A percentile compares a stretch with the other conserved stretches of the same genome.
Conservation (phyloP, 495 filamentous ascomycete species). For the Massariosphaeria phaeospora region DNA sequence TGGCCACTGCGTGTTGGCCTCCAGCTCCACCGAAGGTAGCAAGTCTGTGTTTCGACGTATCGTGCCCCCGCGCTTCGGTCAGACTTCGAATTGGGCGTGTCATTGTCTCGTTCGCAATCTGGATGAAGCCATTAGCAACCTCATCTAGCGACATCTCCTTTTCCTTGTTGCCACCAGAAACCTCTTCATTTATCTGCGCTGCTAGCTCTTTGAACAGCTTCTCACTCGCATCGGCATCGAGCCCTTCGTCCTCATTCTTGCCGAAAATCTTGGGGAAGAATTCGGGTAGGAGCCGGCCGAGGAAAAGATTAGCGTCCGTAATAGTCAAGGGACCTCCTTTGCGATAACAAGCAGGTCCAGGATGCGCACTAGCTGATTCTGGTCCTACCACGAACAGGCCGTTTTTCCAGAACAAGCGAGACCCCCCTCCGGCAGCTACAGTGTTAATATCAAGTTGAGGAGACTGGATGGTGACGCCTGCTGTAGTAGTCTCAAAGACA, state of each 20-base stretch:
- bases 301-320: slow-evolving; percentile 87
- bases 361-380: slow-evolving; percentile 88
- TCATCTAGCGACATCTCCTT: slow-evolving; percentile 79
- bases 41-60: slow-evolving; percentile 81
- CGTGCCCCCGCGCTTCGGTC: slow-evolving; percentile 90
- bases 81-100: slow-evolving; percentile 84
- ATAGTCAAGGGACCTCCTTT: slow-evolving; percentile 92
- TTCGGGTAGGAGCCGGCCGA: slow-evolving; percentile 81
- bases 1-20: slow-evolving; percentile 93
- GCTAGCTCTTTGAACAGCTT: slow-evolving; percentile 74
- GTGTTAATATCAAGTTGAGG: slow-evolving; percentile 98
- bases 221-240: slow-evolving; percentile 74
- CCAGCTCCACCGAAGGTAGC: slow-evolving; percentile 94
- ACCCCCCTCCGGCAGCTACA: slow-evolving; percentile 89
- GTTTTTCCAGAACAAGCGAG: slow-evolving; percentile 82
- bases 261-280: slow-evolving; percentile 99
- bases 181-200: slow-evolving; percentile 65
- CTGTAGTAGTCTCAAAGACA: slow-evolving; percentile 95
- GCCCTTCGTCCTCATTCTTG: slow-evolving; percentile 77
- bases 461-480: slow-evolving; percentile 89
- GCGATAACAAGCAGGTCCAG: slow-evolving; percentile 88
- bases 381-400: slow-evolving; percentile 95
- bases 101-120: slow-evolving; percentile 96
- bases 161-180: slow-evolving; percentile 47
- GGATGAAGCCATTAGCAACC: slow-evolving; percentile 83